A percentile compares a stretch with the other conserved stretches of the same genome.
Evolutionary conservation across 192 early-diverging fungal species (phyloP).

Genomic region (Phycomyces nitens): DNA sequence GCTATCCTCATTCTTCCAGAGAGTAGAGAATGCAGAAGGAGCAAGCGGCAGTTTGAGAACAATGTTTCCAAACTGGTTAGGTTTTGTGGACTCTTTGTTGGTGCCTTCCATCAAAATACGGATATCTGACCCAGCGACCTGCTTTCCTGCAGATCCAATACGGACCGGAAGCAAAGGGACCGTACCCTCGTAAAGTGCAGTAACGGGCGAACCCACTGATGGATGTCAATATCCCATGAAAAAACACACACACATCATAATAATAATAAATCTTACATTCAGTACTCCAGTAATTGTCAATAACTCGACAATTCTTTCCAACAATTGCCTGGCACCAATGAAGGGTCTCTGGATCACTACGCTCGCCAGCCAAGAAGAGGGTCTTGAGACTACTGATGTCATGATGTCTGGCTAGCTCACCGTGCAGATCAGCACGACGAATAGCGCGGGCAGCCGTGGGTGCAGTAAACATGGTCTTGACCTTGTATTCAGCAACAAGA

Average conservation of each 20-base stretch:
- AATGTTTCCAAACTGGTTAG: constrained; percentile 70
- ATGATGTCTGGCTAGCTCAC: constrained; percentile 51
- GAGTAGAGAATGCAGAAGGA: constrained; percentile 69
- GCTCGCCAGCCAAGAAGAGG: constrained; percentile 79
- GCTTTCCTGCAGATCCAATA: constrained; percentile 74
- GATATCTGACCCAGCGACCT: constrained; percentile 76
- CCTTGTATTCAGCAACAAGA: constrained; percentile 73
- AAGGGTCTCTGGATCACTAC: constrained; percentile 77
- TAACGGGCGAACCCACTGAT: constrained; percentile 71
- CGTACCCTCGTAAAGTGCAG: constrained; percentile 61
- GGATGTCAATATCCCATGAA: not conserved
- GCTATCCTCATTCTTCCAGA: constrained; percentile 77
- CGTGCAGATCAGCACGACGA: constrained; percentile 73
- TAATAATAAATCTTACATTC: constrained; percentile 46
- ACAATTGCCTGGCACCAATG: constrained; percentile 48
- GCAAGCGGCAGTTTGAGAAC: constrained; percentile 77
- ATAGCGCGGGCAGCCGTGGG: constrained; percentile 85
- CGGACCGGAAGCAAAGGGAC: constrained; percentile 33
- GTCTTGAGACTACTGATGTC: constrained; percentile 58
- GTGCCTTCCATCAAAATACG: constrained; percentile 50
- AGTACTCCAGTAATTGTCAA: constrained; percentile 90
- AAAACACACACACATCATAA: not conserved
- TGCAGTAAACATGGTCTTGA: constrained; percentile 74
- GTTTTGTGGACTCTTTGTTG: constrained; percentile 43
- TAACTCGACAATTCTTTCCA: constrained; percentile 46